Evolutionary conservation across 306 rosid genomes (phyloP).

Genomic region (Lupinus albus): DNA sequence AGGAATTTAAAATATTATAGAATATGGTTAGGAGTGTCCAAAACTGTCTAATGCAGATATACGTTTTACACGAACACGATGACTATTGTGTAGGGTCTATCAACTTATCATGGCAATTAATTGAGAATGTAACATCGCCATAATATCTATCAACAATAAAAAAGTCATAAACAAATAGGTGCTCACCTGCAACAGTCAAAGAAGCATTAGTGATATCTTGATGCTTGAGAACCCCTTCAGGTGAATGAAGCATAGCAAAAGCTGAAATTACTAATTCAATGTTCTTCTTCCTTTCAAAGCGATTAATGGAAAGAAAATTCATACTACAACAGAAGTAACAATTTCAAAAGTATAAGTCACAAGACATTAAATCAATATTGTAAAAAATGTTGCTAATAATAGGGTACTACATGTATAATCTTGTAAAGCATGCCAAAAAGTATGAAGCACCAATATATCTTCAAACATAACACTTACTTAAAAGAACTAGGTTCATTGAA

Average conservation of each 20-base stretch:
- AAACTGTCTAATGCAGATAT: too few species aligned
- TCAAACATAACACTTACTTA: constrained; percentile 71
- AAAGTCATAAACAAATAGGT: constrained; percentile 26
- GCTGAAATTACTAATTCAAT: constrained; percentile 83
- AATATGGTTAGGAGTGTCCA: too few species aligned
- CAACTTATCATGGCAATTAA: constrained; percentile 23
- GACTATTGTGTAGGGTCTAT: too few species aligned
- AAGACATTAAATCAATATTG: constrained; percentile 14
- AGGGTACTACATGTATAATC: constrained; percentile 27
- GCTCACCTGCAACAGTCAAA: constrained; percentile 75
- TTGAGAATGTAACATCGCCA: constrained; percentile 18
- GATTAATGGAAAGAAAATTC: constrained; percentile 84
- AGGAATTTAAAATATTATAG: too few species aligned
- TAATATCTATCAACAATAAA: constrained; percentile 16
- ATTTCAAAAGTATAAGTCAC: constrained; percentile 3
- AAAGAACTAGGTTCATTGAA: constrained; percentile 69
- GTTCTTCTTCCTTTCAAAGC: constrained; percentile 85
- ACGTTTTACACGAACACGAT: too few species aligned
- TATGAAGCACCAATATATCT: constrained; percentile 41
- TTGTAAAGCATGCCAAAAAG: constrained; percentile 27
- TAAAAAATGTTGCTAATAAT: constrained; percentile 29
- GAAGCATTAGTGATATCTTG: constrained; percentile 58
- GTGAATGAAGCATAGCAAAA: constrained; percentile 62
- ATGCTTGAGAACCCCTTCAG: constrained; percentile 49
- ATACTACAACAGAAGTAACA: constrained; percentile 49